Conservation (phyloP, 257 asterid species). For the Phtheirospermum japonicum region DNA sequence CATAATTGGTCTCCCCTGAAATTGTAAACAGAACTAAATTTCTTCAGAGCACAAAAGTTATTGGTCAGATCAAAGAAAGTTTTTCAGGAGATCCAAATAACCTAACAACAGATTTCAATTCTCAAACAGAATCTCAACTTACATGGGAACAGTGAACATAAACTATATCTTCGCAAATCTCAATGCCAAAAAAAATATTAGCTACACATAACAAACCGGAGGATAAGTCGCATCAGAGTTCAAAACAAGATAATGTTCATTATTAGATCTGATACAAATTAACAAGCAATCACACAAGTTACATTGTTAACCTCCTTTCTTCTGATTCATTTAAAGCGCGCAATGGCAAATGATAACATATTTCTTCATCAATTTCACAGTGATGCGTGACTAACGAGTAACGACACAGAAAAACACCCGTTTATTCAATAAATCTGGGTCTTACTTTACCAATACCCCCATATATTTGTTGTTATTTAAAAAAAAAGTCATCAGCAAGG, state of each 20-base stretch:
- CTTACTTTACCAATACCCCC: background rate
- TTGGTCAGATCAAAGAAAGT: background rate
- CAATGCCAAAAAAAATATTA: background rate
- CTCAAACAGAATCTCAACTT: constrained; percentile 5
- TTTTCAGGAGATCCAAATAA: constrained; percentile 10
- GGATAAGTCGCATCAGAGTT: background rate
- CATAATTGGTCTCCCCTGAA: background rate
- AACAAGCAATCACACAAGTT: background rate
- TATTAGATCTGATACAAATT: background rate
- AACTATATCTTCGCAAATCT: background rate
- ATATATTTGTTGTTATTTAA: background rate
- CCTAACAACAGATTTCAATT: background rate
- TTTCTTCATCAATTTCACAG: background rate
- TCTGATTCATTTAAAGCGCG: constrained; percentile 7
- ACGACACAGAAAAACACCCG: background rate
- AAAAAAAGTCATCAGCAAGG: background rate
- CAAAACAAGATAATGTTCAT: background rate
- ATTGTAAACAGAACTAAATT: background rate
- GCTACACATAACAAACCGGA: background rate
- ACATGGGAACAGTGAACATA: background rate
- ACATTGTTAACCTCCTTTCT: background rate
- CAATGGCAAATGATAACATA: background rate
- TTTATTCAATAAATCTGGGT: background rate
- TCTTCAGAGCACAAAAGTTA: background rate
- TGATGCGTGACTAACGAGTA: background rate